Evolutionary conservation across 371 early-diverging fungal species (phyloP).

Genomic region (Batkoa obscura): DNA sequence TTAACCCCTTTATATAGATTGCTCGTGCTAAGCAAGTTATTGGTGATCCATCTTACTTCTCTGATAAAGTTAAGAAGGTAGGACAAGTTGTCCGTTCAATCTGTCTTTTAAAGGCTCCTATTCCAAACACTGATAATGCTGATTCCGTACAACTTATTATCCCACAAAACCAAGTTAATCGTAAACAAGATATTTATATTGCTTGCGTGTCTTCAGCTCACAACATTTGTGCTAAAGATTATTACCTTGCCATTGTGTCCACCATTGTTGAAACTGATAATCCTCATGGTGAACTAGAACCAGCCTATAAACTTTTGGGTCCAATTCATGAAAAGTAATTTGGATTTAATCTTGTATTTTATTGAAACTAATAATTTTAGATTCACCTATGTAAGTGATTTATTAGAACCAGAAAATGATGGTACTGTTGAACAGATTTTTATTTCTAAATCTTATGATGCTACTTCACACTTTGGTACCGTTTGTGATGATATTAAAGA

Average conservation of each 20-base stretch:
- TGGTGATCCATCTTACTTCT: slow-evolving; percentile 88
- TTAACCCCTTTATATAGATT: slow-evolving; percentile 1
- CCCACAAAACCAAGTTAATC: slow-evolving; percentile 84
- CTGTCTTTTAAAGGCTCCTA: slow-evolving; percentile 80
- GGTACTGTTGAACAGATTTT: slow-evolving; percentile 70
- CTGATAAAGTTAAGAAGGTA: slow-evolving; percentile 45
- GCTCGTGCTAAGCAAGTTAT: slow-evolving; percentile 76
- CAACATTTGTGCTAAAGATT: slow-evolving; percentile 63
- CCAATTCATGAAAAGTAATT: slow-evolving; percentile 53
- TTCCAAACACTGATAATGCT: slow-evolving; percentile 73
- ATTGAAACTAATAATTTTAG: not conserved
- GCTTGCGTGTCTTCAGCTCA: slow-evolving; percentile 76
- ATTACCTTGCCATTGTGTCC: slow-evolving; percentile 85
- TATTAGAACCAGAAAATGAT: slow-evolving; percentile 67
- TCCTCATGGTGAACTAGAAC: slow-evolving; percentile 76
- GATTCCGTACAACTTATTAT: slow-evolving; percentile 93
- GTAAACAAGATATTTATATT: slow-evolving; percentile 84
- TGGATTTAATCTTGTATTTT: not conserved
- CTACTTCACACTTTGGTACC: slow-evolving; percentile 96
- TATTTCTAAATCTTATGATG: slow-evolving; percentile 89
- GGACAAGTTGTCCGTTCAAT: slow-evolving; percentile 86
- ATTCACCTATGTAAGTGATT: slow-evolving; percentile 60
- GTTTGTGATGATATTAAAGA: slow-evolving; percentile 89
- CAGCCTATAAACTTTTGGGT: slow-evolving; percentile 75
- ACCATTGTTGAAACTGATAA: slow-evolving; percentile 77